Evolutionary conservation across 768 basidiomycete species (phyloP).

Genomic region (Polyporus arcularius): DNA sequence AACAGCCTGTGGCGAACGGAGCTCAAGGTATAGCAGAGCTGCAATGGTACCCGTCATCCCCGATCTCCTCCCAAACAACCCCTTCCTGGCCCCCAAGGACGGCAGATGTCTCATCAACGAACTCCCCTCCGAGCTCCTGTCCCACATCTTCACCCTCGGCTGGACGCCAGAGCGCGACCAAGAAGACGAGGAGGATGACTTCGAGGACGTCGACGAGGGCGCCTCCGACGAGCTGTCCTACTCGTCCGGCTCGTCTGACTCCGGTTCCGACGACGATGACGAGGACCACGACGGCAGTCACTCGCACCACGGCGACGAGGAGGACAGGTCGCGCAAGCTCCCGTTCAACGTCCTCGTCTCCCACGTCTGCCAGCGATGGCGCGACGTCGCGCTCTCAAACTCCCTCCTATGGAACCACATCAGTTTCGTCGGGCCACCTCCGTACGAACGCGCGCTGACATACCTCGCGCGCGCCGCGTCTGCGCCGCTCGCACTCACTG

Average conservation of each 20-base stretch:
- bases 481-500: slow-evolving; percentile 53
- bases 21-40: not conserved
- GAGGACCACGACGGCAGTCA: slow-evolving; percentile 7
- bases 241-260: not conserved
- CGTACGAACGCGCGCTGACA: slow-evolving; percentile 43
- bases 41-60: not conserved
- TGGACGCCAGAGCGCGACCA: slow-evolving; percentile 12
- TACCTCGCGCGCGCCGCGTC: slow-evolving; percentile 57
- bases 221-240: slow-evolving; percentile 23
- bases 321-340: slow-evolving; percentile 18
- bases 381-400: slow-evolving; percentile 48
- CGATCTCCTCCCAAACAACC: slow-evolving; percentile 2
- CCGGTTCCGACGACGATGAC: slow-evolving; percentile 3
- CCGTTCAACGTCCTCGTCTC: slow-evolving; percentile 58
- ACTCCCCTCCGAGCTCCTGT: slow-evolving; percentile 61
- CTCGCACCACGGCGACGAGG: slow-evolving; percentile 15
- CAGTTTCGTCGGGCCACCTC: slow-evolving; percentile 37
- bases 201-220: slow-evolving; percentile 30
- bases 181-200: slow-evolving; percentile 36
- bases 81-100: slow-evolving; percentile 16
- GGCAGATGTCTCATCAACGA: slow-evolving; percentile 38
- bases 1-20: not conserved
- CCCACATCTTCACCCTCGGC: slow-evolving; percentile 37
- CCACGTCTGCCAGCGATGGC: slow-evolving; percentile 65
- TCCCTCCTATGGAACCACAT: slow-evolving; percentile 60